Percentiles rank a stretch among this genome's conserved stretches.
These are phyloP conservation scores for Spongospora subterranea DNA, from an alignment of 208 protist species.

Conservation along the genomic window DNA sequence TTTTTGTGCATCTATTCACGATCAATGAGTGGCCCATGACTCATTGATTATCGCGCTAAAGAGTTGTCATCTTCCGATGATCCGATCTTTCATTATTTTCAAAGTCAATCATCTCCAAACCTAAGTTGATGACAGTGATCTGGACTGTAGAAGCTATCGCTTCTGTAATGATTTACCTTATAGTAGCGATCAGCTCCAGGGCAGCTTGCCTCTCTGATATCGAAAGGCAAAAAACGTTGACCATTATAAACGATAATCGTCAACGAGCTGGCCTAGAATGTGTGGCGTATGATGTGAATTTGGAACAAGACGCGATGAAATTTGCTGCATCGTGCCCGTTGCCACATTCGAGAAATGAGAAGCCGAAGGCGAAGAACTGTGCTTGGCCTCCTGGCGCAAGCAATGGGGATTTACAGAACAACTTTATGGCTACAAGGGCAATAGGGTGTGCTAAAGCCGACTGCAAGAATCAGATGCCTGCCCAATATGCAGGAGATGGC, in stretches of 20 bases:
- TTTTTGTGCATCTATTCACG: too few species aligned
- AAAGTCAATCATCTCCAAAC: too few species aligned
- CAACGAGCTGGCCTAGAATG: neutral
- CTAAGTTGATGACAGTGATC: too few species aligned
- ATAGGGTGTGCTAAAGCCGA: neutral
- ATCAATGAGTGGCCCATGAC: too few species aligned
- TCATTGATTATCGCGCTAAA: too few species aligned
- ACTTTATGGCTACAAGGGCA: neutral
- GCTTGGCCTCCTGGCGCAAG: neutral
- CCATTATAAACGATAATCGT: neutral
- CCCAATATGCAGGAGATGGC: neutral
- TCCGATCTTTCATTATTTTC: too few species aligned
- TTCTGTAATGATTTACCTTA: too few species aligned
- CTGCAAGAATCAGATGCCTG: neutral
- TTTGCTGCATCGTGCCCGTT: neutral
- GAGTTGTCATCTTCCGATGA: too few species aligned
- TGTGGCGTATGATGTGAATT: neutral
- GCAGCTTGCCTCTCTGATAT: too few species aligned
- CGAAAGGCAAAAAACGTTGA: neutral
- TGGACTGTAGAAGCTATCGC: too few species aligned
- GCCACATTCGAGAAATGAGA: neutral
- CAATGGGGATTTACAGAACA: neutral
- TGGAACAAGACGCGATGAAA: neutral
- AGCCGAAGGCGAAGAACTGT: neutral
- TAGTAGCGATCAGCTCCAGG: too few species aligned